A percentile compares a stretch with the other conserved stretches of the same genome.
phyloP scores from a whole-genome alignment of 1,284 basidiomycete genomes.

The Boletus albobrunnescens region DNA sequence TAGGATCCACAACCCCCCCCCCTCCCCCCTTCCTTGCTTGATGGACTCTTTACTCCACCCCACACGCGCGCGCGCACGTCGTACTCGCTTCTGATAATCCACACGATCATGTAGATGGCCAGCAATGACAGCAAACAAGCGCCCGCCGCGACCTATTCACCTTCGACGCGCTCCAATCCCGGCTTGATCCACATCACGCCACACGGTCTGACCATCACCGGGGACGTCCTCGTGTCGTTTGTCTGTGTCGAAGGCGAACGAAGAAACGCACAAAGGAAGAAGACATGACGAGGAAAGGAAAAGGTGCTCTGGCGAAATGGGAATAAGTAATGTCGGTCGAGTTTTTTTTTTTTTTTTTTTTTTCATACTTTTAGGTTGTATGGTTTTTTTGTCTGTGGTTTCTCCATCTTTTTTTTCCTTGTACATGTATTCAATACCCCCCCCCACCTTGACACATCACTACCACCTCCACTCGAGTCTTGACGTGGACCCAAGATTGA shows the following conservation, averaged over 20 bases:
- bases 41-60: too few species aligned
- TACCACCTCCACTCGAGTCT: too few species aligned
- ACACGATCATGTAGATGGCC: constrained; percentile 25
- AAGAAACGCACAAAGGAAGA: constrained; percentile 28
- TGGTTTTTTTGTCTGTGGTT: too few species aligned
- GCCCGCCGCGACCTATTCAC: constrained; percentile 31
- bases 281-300: neutral
- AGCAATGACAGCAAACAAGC: constrained; percentile 35
- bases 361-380: too few species aligned
- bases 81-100: too few species aligned
- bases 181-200: constrained; percentile 34
- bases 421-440: constrained; percentile 5
- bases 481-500: too few species aligned
- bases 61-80: too few species aligned
- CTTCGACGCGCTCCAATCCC: constrained; percentile 25
- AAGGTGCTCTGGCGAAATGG: too few species aligned
- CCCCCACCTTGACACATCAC: too few species aligned
- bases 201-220: constrained; percentile 33
- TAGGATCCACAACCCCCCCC: neutral
- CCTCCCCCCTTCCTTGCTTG: neutral
- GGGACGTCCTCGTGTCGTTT: constrained; percentile 32
- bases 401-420: neutral
- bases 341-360: neutral
- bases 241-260: constrained; percentile 35
- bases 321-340: neutral